phyloP scores from a whole-genome alignment of 139 green algal genomes.

The Chlamydomonas asymmetrica region DNA sequence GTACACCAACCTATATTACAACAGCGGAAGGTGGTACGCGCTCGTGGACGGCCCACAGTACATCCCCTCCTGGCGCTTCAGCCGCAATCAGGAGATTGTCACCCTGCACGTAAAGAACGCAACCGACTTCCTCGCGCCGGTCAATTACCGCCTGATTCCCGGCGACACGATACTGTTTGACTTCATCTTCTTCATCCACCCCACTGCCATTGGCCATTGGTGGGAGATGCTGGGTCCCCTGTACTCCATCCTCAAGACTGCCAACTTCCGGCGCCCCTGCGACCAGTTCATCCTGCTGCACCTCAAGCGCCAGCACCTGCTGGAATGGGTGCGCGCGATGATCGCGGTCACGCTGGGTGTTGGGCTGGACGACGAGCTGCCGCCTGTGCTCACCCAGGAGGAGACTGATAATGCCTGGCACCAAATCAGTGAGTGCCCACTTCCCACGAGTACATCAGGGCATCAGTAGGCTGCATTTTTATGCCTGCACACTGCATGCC shows the following conservation, averaged over 20 bases:
- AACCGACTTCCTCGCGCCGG: conserved; percentile 24
- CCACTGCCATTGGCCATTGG: conserved; percentile 89
- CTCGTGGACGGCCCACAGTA: conserved; percentile 64
- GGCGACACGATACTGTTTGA: conserved; percentile 86
- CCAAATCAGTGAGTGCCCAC: conserved; percentile 67
- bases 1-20: conserved; percentile 71
- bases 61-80: conserved; percentile 51
- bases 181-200: conserved; percentile 87
- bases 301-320: conserved; percentile 64
- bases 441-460: too few species aligned
- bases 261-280: conserved; percentile 55
- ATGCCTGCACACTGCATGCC: conserved; percentile 3
- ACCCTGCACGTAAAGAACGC: conserved; percentile 49
- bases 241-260: conserved; percentile 46
- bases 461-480: too few species aligned
- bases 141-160: conserved; percentile 50
- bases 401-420: conserved; percentile 57
- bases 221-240: conserved; percentile 86
- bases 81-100: conserved; percentile 58
- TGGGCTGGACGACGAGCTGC: conserved; percentile 52
- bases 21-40: conserved; percentile 71
- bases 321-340: conserved; percentile 78
- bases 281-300: conserved; percentile 52
- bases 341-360: conserved; percentile 61
- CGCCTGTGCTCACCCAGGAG: conserved; percentile 75